Conservation (phyloP, 2,329 filamentous ascomycete genomes). For the Aspergillus jensenii region DNA sequence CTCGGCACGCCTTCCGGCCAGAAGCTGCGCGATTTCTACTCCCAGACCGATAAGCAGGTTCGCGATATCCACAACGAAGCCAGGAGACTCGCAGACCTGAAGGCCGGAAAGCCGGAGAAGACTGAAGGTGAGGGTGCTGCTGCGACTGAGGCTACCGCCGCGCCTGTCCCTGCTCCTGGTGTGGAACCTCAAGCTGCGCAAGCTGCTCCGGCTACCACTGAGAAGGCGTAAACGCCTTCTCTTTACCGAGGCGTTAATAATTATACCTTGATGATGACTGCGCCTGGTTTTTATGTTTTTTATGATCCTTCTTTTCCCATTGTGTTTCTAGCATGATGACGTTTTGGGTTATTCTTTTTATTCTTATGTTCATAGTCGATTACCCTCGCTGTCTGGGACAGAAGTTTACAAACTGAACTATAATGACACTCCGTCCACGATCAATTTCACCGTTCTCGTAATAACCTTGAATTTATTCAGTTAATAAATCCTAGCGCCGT, state of each 20-base stretch:
- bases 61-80: conserved; percentile 93
- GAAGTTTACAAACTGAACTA: neutral
- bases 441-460: neutral
- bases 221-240: conserved; percentile 26
- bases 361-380: neutral
- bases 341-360: neutral
- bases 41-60: conserved; percentile 80
- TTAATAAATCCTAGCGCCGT: no score
- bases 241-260: neutral
- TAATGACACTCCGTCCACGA: neutral
- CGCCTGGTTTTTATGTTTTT: neutral
- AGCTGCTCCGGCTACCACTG: conserved; percentile 17
- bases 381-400: conserved; percentile 16
- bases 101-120: conserved; percentile 55
- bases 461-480: no score
- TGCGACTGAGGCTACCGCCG: conserved; percentile 8
- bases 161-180: neutral
- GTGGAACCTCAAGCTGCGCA: neutral
- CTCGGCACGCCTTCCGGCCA: conserved; percentile 82
- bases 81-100: conserved; percentile 80
- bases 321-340: conserved; percentile 10
- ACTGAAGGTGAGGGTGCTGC: conserved; percentile 16
- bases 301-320: neutral
- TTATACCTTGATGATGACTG: neutral
- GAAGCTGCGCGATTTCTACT: conserved; percentile 85